Evolutionary conservation across 306 rosid species (phyloP), one percentile per base, ranked within the genome.

Genomic region (Malus orientalis): DNA sequence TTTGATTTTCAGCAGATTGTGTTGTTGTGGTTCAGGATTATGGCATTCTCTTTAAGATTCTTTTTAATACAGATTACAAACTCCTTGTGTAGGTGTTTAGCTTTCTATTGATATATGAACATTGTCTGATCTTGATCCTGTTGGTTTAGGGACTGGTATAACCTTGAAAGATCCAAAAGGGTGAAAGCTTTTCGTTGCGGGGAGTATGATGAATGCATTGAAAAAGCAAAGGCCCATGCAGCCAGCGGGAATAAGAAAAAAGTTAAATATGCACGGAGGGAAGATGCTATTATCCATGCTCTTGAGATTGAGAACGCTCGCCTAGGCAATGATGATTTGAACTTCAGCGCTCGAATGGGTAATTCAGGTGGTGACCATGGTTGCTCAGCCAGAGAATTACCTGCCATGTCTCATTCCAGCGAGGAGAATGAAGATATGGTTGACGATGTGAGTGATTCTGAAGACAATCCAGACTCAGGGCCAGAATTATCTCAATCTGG

Each of bases 271-370:
- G 99, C 98, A 79, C 93, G 98, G 47, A 89, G 98, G 81, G 99
- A 96, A 85, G 98, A 96, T 82, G 99, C 99, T 63, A 96, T 92
- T 84, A 87, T 96, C 49, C 99, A 96, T 76, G 99, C 98, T 73
- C 99, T 96, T 76, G 99, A 92, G 83, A 83, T 96, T 73, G 99
- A 96, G 85, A 87, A 85, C 71, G 78, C 91, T 82, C 88, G 82
- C 71, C 57, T 81, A 59, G 93, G 86, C 81, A 89, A 87, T 82
- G 93, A 80, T 74, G 84, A 78, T 11, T 66, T 84, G 78, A 84
- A 78, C 59, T 79, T 85, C 23, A 80, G 78, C 71, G 73, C 87
- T 80, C 64, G 77, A 83, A 73, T 74, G 70, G 87, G 85, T 82
- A 82, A 82, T 82, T 82, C 87, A n/a, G 87, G 77, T 71, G 69